Evolutionary conservation across 768 basidiomycete genomes (phyloP).

Genomic region (Lentinula sp.): DNA sequence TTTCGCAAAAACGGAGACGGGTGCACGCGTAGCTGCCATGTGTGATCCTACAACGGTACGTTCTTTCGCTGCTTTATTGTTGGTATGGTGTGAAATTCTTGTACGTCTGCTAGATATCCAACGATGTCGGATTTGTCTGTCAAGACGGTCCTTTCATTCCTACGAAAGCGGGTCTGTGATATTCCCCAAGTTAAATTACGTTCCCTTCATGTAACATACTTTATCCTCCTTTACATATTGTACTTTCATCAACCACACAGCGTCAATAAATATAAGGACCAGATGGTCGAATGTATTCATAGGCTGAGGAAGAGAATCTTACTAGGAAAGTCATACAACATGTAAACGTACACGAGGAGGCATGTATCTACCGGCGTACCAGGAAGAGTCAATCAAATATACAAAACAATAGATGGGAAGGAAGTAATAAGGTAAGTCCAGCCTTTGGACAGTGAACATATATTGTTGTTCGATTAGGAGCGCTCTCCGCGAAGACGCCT

Average conservation of each 20-base stretch:
- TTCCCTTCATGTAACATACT: no score
- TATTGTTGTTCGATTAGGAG: constrained; percentile 38
- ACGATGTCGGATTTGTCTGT: constrained; percentile 46
- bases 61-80: not conserved
- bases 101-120: constrained; percentile 26
- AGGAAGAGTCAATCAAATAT: not conserved
- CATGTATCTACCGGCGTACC: not conserved
- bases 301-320: not conserved
- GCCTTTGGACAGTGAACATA: not conserved
- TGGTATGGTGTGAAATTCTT: not conserved
- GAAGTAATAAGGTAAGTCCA: not conserved
- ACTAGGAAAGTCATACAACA: not conserved
- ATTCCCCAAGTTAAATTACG: no score
- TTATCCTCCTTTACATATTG: not conserved
- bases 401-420: constrained; percentile 1
- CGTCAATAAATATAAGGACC: constrained; percentile 2
- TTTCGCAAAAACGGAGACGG: constrained; percentile 38
- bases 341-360: not conserved
- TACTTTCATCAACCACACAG: not conserved
- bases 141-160: constrained; percentile 39
- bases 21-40: constrained; percentile 40
- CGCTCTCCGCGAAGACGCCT: constrained; percentile 84
- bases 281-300: constrained; percentile 5
- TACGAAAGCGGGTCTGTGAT: constrained; percentile 16
- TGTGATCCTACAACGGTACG: constrained; percentile 47